Evolutionary conservation across 306 rosid genomes (phyloP).

Genomic region (Hippophae gyantsensis): DNA sequence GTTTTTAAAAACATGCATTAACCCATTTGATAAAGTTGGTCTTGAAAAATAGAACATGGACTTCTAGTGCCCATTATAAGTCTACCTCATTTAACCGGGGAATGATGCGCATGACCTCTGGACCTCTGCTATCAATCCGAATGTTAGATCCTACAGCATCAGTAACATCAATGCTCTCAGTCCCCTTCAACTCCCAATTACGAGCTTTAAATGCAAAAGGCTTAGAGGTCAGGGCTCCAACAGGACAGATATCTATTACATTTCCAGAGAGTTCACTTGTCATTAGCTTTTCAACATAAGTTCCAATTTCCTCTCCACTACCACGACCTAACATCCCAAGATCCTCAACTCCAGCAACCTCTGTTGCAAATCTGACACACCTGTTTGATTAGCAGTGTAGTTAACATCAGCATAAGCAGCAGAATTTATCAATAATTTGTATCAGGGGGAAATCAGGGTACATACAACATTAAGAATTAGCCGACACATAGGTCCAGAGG

Average conservation of each 20-base stretch:
- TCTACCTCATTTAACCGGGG: constrained; percentile 93
- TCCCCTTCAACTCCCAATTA: constrained; percentile 95
- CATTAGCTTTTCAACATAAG: constrained; percentile 92
- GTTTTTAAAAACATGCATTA: too few relatives aligned
- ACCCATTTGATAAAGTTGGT: too few relatives aligned
- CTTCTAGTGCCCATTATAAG: not conserved
- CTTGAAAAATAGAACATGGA: not conserved
- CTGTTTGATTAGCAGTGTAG: constrained; percentile 31
- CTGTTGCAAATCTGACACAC: constrained; percentile 96
- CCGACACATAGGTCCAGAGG: too few relatives aligned
- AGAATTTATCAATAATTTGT: too few relatives aligned
- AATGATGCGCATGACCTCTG: constrained; percentile 87
- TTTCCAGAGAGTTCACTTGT: constrained; percentile 98
- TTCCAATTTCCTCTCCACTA: constrained; percentile 98
- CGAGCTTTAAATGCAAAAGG: constrained; percentile 98
- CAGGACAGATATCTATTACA: constrained; percentile 97
- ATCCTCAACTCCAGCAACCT: constrained; percentile 98
- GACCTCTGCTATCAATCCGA: constrained; percentile 95
- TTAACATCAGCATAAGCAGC: constrained; percentile 17
- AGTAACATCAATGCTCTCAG: constrained; percentile 91
- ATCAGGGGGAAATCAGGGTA: too few relatives aligned
- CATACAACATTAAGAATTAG: too few relatives aligned
- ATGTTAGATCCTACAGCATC: constrained; percentile 98
- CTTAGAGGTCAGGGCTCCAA: constrained; percentile 92
- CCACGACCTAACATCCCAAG: constrained; percentile 99